Evolutionary conservation across 768 basidiomycete genomes (phyloP).

Genomic region (Dioszegia crocea): DNA sequence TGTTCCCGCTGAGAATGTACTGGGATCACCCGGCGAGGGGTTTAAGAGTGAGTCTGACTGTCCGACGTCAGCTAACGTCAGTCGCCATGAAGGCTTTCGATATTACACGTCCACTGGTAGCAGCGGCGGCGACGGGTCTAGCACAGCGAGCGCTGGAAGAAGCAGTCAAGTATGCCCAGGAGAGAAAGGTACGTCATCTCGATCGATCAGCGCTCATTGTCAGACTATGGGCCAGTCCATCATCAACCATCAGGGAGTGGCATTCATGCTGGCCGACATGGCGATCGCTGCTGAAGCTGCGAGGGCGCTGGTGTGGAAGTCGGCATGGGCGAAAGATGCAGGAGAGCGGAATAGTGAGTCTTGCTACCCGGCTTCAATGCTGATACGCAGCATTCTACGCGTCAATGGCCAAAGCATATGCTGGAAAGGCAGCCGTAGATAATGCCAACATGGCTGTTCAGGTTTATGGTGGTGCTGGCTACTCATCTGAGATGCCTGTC

Average conservation of each 20-base stretch:
- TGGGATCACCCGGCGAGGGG: constrained; percentile 49
- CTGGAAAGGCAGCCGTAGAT: constrained; percentile 48
- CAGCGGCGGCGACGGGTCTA: constrained; percentile 50
- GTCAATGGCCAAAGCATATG: constrained; percentile 51
- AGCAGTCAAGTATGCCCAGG: constrained; percentile 51
- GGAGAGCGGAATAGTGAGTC: constrained; percentile 48
- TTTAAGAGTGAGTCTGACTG: constrained; percentile 44
- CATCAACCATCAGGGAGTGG: constrained; percentile 51
- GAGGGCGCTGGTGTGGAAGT: constrained; percentile 47
- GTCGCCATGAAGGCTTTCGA: constrained; percentile 52
- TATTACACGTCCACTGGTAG: constrained; percentile 52
- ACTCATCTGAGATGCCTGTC: constrained; percentile 51
- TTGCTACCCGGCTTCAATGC: neutral
- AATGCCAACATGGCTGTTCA: constrained; percentile 51
- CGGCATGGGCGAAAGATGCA: constrained; percentile 50
- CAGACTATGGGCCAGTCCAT: constrained; percentile 52
- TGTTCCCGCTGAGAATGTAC: constrained; percentile 46
- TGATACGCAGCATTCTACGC: constrained; percentile 49
- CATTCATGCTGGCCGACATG: constrained; percentile 52
- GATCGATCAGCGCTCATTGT: neutral
- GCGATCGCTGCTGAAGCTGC: constrained; percentile 49
- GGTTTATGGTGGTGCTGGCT: constrained; percentile 45
- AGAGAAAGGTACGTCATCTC: constrained; percentile 37
- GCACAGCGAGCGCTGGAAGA: constrained; percentile 51
- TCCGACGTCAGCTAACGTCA: neutral